A percentile compares a stretch with the other conserved stretches of the same genome.
These are phyloP conservation scores for Penicillium tannophilum DNA, from an alignment of 495 filamentous ascomycete genomes.

Conservation along the genomic window DNA sequence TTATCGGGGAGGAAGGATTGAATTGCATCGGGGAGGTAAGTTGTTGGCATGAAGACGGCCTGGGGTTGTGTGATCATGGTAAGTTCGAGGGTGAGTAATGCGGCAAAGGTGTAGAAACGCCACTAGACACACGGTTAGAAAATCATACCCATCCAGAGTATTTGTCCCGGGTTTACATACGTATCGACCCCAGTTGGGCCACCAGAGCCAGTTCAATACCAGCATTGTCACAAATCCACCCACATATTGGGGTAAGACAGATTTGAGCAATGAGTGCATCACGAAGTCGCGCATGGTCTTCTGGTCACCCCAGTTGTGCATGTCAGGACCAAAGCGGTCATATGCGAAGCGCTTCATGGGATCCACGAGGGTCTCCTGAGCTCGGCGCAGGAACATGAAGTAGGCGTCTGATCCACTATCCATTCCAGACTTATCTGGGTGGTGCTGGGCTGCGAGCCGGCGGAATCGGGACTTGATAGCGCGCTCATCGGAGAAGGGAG, in stretches of 20 bases:
- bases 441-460: slow-evolving; percentile 77
- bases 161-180: slow-evolving; percentile 28
- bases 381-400: slow-evolving; percentile 80
- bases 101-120: slow-evolving; percentile 78
- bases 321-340: slow-evolving; percentile 83
- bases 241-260: slow-evolving; percentile 64
- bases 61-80: slow-evolving; percentile 67
- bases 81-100: slow-evolving; percentile 72
- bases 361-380: slow-evolving; percentile 80
- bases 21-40: slow-evolving; percentile 41
- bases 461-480: slow-evolving; percentile 84
- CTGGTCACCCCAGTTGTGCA: slow-evolving; percentile 68
- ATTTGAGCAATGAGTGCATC: slow-evolving; percentile 59
- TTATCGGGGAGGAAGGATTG: slow-evolving; percentile 58
- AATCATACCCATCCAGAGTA: neutral
- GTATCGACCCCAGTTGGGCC: slow-evolving; percentile 78
- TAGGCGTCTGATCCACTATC: slow-evolving; percentile 50
- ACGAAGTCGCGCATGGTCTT: slow-evolving; percentile 75
- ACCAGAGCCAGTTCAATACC: slow-evolving; percentile 72
- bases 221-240: slow-evolving; percentile 63
- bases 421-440: slow-evolving; percentile 79
- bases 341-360: slow-evolving; percentile 86
- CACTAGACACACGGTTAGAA: slow-evolving; percentile 50
- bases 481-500: slow-evolving; percentile 67
- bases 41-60: slow-evolving; percentile 37